Percentiles rank a stretch among this genome's conserved stretches.
phyloP scores from a whole-genome alignment of 1,284 basidiomycete species.

The Ceratobasidium sp. region DNA sequence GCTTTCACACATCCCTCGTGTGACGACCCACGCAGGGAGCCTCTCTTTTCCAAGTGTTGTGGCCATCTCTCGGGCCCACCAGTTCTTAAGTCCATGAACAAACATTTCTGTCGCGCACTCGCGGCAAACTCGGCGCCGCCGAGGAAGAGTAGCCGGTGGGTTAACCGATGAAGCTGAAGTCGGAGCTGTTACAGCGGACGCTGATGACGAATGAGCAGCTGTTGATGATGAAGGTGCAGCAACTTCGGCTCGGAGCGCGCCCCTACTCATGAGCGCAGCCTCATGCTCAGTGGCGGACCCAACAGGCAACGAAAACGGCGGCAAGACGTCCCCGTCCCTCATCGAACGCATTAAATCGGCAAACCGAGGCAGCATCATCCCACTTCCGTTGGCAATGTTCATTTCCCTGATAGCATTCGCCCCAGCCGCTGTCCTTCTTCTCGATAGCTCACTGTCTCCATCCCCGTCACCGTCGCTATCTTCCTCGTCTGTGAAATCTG shows the following conservation, averaged over 20 bases:
- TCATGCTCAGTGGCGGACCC: constrained; percentile 1
- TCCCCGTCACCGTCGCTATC: constrained; percentile 33
- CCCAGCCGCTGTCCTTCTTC: not conserved
- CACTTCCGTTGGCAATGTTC: not conserved
- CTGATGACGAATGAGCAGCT: not conserved
- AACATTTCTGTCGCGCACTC: constrained; percentile 34
- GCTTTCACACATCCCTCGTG: constrained; percentile 14
- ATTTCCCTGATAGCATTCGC: not conserved
- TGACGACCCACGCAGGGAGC: constrained; percentile 25
- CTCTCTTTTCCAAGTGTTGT: constrained; percentile 26
- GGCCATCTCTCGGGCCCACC: constrained; percentile 30
- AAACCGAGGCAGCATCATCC: constrained; percentile 22
- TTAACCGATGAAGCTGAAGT: not conserved
- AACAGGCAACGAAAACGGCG: constrained; percentile 22
- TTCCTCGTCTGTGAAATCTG: constrained; percentile 36
- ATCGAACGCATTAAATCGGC: constrained; percentile 37
- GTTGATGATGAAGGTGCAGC: not conserved
- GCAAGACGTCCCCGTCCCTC: constrained; percentile 11
- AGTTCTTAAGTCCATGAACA: constrained; percentile 23
- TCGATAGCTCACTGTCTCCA: constrained; percentile 10
- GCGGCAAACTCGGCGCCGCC: constrained; percentile 29
- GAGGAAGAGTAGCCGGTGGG: constrained; percentile 1
- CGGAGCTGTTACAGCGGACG: not conserved
- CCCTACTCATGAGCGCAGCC: not conserved
- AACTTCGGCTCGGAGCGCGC: not conserved